Base-by-base conservation (phyloP, 2,329 filamentous ascomycete species). In the Botrytis fragariae region DNA sequence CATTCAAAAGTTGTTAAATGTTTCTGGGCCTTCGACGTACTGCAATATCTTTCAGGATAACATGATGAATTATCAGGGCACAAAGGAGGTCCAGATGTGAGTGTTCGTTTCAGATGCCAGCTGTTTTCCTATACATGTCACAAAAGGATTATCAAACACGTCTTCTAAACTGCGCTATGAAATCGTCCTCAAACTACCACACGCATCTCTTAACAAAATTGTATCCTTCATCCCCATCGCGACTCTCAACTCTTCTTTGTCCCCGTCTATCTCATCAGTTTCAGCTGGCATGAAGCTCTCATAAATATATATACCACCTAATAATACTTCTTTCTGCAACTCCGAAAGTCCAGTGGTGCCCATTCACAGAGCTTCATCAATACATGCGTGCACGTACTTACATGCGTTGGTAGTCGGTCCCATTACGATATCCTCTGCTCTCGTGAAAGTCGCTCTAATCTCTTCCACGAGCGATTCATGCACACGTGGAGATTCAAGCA, bases 241-340 rank as follows among this genome's bases (percentile, higher is more conserved):
- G 9, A 22, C 8, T 35, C 57, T 16, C 2, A 7, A 16, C 22
- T 22, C 59, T 61, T 61, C 7, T 37, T 25, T 25, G 1, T 39
- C 59, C 35, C 2, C 9, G 20, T 9, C 59, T 20, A 5, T n/a
- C 29, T 61, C 59, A 25, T 61, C 35, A 10, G 81, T 82, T 6
- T 84, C 84, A n/a, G 79, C 81, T 1, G 84, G 82, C 42, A 83
- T 72, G 16, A 75, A 68, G 10, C 77, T 57, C 18, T 77, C 80
- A 48, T 81, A 80, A 48, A 79, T 74, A 25, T 73, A 69, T 9
- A 77, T 61, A 0, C 76, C 78, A 3, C 75, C 77, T 0, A 73
- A 25, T 3, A 77, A 37, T 6, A 78, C 74, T 64, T 77, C 74
- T 32, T 77, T 76, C 29, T 69, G 71, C 1, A 71, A 25, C 44